Percentiles rank a stretch among this genome's conserved stretches.
These are phyloP conservation scores for Cutaneotrichosporon sp. DNA, from an alignment of 1,284 basidiomycete genomes.

Conservation along the genomic window DNA sequence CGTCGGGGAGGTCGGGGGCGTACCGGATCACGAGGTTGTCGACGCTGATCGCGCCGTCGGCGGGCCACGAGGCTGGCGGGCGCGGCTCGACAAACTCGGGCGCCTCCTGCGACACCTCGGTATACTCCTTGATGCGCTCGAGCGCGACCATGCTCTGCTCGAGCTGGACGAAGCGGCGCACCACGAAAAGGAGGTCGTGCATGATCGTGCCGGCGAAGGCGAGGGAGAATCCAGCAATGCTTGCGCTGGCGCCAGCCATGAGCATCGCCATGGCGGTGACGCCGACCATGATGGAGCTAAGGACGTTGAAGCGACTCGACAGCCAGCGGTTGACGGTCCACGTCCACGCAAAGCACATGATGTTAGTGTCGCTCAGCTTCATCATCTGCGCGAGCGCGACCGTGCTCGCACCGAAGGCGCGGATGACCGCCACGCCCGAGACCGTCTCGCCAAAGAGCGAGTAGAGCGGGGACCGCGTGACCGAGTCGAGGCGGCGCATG, in stretches of 20 bases:
- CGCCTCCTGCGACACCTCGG: conserved; percentile 72
- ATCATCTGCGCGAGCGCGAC: conserved; percentile 86
- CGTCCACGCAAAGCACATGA: conserved; percentile 78
- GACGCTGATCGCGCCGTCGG: conserved; percentile 70
- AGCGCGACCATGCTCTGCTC: conserved; percentile 94
- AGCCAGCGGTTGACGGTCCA: conserved; percentile 61
- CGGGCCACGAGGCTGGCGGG: conserved; percentile 81
- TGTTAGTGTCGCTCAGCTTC: conserved; percentile 77
- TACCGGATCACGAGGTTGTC: conserved; percentile 83
- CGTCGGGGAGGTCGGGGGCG: conserved; percentile 75
- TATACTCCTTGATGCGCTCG: conserved; percentile 76
- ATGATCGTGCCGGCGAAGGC: conserved; percentile 77
- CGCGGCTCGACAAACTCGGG: conserved; percentile 81
- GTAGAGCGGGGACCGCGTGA: conserved; percentile 86
- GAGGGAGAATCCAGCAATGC: conserved; percentile 77
- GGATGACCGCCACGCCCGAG: conserved; percentile 75
- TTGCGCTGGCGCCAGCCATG: conserved; percentile 69
- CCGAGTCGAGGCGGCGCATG: conserved; percentile 83
- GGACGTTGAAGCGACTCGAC: conserved; percentile 70
- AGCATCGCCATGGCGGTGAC: conserved; percentile 70
- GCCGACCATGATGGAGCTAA: conserved; percentile 72
- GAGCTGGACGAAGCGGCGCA: conserved; percentile 72
- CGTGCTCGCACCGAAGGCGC: conserved; percentile 74
- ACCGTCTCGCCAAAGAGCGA: conserved; percentile 91
- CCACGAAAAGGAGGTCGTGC: conserved; percentile 63